These are phyloP conservation scores for Haplographium delicatum DNA, from an alignment of 495 filamentous ascomycete genomes.

Conservation along the genomic window DNA sequence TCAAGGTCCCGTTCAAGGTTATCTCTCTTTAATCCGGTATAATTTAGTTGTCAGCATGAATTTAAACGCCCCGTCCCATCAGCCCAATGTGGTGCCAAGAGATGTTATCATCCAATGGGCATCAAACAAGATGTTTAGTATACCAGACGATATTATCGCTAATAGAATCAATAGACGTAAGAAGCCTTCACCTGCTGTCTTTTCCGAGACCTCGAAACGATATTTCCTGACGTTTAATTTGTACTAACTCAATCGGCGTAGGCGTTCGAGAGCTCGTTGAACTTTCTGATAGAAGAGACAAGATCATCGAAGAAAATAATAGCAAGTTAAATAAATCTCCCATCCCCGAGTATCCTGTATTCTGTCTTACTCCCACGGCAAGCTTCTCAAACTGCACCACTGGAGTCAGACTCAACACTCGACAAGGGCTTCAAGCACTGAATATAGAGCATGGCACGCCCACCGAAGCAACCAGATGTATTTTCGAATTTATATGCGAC, in stretches of 20 bases:
- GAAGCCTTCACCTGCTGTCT: no score
- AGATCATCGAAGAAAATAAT: background rate
- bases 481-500: constrained; percentile 10
- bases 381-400: background rate
- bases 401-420: background rate
- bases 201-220: no score
- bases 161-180: background rate
- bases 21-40: no score
- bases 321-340: background rate
- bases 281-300: background rate
- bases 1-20: no score
- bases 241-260: no score
- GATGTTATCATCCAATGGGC: background rate
- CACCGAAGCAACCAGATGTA: background rate
- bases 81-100: background rate
- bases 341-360: background rate
- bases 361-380: background rate
- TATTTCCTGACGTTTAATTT: no score
- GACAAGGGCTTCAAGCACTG: constrained; percentile 3
- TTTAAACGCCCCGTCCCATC: constrained; percentile 11
- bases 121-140: background rate
- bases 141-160: background rate
- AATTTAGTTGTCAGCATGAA: no score
- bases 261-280: background rate
- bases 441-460: background rate